A percentile compares a stretch with the other conserved stretches of the same genome.
Conservation (phyloP, 345 rosid species). For the Populus nigra region DNA sequence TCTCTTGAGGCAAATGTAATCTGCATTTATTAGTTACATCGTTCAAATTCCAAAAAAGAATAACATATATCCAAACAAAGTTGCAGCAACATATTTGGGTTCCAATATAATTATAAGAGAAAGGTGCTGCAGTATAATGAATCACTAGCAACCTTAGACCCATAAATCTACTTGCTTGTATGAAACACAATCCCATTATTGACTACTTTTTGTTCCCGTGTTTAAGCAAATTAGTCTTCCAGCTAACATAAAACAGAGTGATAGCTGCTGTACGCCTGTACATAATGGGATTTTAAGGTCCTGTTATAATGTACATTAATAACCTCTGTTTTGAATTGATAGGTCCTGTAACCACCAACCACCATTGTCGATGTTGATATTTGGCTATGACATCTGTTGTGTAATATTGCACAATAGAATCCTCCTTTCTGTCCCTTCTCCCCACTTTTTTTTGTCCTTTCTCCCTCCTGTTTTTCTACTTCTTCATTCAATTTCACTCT, state of each 20-base stretch:
- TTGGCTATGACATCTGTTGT: no score
- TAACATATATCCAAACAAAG: slow-evolving; percentile 1
- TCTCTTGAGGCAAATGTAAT: slow-evolving; percentile 31
- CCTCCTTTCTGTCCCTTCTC: no score
- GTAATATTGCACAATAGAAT: no score
- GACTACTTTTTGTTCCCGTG: neutral
- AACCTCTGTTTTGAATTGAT: no score
- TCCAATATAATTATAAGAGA: neutral
- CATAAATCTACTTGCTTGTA: neutral
- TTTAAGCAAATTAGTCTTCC: neutral
- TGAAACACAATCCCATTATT: neutral
- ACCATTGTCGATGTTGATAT: no score
- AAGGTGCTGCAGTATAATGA: neutral
- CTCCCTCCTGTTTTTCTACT: neutral
- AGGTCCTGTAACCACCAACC: no score
- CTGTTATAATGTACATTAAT: no score
- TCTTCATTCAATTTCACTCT: neutral
- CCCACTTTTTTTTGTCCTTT: no score
- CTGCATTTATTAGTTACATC: slow-evolving; percentile 27
- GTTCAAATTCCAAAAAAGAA: slow-evolving; percentile 3
- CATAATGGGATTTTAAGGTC: no score
- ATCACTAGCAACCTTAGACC: neutral
- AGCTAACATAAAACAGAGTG: neutral
- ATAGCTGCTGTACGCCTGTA: neutral
- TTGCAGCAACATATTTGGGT: neutral